Percentiles rank a stretch among this genome's conserved stretches.
Evolutionary conservation across 345 rosid genomes (phyloP).

Genomic region (Microthlaspi erraticum): DNA sequence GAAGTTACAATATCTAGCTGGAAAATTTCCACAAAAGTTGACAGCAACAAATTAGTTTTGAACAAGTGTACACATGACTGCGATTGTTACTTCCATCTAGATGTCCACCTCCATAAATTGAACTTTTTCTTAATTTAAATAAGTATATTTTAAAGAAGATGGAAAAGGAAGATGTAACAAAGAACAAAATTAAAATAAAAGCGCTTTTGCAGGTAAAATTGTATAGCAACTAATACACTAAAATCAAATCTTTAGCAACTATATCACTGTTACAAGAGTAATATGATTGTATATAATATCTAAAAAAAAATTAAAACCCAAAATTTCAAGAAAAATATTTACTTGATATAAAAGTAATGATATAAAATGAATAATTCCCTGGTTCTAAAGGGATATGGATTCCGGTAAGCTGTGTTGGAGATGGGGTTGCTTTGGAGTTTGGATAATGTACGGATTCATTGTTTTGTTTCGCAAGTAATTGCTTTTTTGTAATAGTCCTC

Average conservation of each 20-base stretch:
- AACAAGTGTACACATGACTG: too few relatives aligned
- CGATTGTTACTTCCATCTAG: too few relatives aligned
- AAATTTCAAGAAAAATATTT: background rate
- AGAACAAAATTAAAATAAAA: background rate
- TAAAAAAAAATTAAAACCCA: too few relatives aligned
- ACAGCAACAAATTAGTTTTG: too few relatives aligned
- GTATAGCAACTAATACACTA: background rate
- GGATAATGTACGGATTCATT: constrained; percentile 26
- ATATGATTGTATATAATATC: background rate
- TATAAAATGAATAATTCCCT: background rate
- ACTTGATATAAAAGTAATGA: background rate
- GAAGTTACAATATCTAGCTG: too few relatives aligned
- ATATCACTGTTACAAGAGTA: background rate
- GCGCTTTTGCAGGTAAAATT: background rate
- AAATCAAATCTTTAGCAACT: background rate
- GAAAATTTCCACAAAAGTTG: too few relatives aligned
- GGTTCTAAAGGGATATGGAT: background rate
- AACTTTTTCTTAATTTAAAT: background rate
- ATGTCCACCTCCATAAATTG: background rate
- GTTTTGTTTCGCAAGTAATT: constrained; percentile 12
- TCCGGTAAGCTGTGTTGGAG: constrained; percentile 19
- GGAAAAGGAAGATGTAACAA: background rate
- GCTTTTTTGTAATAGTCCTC: background rate
- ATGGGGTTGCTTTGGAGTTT: constrained; percentile 29
- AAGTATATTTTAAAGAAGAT: background rate